A percentile compares a stretch with the other conserved stretches of the same genome.
These are phyloP conservation scores for Phyllosticta ampelicida DNA, from an alignment of 2,329 filamentous ascomycete genomes.

Conservation along the genomic window DNA sequence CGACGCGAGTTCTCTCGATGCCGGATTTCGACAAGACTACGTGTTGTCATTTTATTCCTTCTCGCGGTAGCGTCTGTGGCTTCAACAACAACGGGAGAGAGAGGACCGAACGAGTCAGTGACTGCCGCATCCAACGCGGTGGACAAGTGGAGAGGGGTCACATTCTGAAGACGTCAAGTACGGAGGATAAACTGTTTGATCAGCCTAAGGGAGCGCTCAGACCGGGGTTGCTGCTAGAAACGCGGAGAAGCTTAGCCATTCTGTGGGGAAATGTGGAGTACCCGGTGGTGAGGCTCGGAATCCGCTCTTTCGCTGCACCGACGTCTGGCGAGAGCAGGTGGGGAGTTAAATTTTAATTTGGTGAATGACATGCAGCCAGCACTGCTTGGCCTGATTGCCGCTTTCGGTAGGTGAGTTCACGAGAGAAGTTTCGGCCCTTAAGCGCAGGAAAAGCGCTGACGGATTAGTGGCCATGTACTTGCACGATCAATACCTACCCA, in stretches of 20 bases:
- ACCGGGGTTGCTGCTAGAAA: background rate
- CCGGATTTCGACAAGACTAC: background rate
- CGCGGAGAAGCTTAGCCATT: constrained; percentile 4
- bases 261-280: background rate
- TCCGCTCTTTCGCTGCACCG: background rate
- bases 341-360: background rate
- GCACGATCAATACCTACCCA: too few relatives aligned
- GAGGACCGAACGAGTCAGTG: background rate
- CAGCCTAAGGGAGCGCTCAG: background rate
- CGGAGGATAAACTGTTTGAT: background rate
- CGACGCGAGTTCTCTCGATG: background rate
- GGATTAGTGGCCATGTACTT: too few relatives aligned
- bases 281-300: background rate
- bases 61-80: background rate
- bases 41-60: background rate
- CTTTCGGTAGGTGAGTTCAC: too few relatives aligned
- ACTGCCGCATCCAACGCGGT: background rate
- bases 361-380: background rate
- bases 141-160: background rate
- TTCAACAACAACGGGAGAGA: constrained; percentile 2
- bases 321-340: background rate
- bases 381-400: background rate
- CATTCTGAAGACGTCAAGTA: background rate
- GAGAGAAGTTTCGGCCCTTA: too few relatives aligned
- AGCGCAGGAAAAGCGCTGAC: too few relatives aligned